Percentiles rank a stretch among this genome's conserved stretches.
Conservation (phyloP, 1,139 yeast species). For the Zygosaccharomyces pseudobailii region DNA sequence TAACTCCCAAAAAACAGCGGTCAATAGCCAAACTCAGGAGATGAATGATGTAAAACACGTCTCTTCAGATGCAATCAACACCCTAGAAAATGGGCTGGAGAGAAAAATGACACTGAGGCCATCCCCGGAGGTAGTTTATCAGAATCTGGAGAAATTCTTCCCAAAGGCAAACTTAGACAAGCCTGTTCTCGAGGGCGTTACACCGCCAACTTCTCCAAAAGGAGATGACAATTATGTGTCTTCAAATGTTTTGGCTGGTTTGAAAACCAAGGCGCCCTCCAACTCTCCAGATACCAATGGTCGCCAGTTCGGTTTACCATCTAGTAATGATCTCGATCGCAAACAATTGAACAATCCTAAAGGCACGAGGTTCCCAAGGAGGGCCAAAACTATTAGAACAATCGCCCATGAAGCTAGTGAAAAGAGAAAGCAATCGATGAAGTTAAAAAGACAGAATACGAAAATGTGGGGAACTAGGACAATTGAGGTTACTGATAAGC, state of each 20-base stretch:
- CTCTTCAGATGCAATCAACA: slow-evolving; percentile 15
- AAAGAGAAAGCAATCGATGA: slow-evolving; percentile 41
- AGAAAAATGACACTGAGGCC: slow-evolving; percentile 70
- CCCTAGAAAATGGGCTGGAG: slow-evolving; percentile 22
- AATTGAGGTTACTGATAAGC: slow-evolving; percentile 80
- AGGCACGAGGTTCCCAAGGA: slow-evolving; percentile 31
- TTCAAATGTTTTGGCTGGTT: slow-evolving; percentile 7
- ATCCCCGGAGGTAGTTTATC: slow-evolving; percentile 88
- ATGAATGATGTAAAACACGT: slow-evolving; percentile 5
- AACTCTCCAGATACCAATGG: background rate
- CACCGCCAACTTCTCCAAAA: slow-evolving; percentile 57
- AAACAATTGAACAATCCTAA: background rate
- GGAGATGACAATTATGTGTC: slow-evolving; percentile 11
- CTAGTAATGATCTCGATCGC: background rate
- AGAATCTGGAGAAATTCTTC: slow-evolving; percentile 85
- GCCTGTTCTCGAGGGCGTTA: slow-evolving; percentile 74
- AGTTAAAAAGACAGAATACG: slow-evolving; percentile 70
- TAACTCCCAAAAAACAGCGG: slow-evolving; percentile 1
- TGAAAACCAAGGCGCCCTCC: background rate
- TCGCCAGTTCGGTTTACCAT: background rate
- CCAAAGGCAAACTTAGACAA: slow-evolving; percentile 91
- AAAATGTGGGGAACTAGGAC: slow-evolving; percentile 97
- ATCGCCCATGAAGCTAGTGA: slow-evolving; percentile 90
- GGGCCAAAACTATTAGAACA: slow-evolving; percentile 84
- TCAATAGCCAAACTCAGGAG: background rate